A percentile compares a stretch with the other conserved stretches of the same genome.
Evolutionary conservation across 2,329 filamentous ascomycete species (phyloP).

Genomic region (Hymenoscyphus occultus): DNA sequence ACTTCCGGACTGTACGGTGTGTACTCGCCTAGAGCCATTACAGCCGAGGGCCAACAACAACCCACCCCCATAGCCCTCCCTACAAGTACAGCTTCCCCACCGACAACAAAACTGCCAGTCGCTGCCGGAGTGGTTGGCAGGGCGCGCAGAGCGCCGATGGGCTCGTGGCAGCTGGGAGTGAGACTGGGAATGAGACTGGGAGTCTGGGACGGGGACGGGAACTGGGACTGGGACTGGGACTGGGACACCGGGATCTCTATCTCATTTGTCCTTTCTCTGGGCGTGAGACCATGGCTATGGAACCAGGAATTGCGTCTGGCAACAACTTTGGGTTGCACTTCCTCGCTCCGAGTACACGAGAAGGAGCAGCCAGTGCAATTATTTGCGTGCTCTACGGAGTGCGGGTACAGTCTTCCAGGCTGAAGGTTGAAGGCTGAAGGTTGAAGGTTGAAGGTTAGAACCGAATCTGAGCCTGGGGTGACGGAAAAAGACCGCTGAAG

Average conservation of each 20-base stretch:
- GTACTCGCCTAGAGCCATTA: not conserved
- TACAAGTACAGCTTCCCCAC: not conserved
- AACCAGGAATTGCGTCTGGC: not conserved
- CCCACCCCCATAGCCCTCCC: not conserved
- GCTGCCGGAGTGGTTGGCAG: not conserved
- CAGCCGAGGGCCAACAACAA: not conserved
- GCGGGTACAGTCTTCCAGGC: not conserved
- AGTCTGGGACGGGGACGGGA: not conserved
- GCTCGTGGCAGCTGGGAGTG: not conserved
- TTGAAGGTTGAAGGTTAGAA: not conserved
- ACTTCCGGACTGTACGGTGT: no score
- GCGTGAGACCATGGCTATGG: not conserved
- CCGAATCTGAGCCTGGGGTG: not conserved
- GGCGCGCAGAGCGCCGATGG: not conserved
- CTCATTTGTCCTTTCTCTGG: not conserved
- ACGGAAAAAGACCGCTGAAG: not conserved
- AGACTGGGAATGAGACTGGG: not conserved
- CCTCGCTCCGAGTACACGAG: constrained; percentile 2
- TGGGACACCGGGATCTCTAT: not conserved
- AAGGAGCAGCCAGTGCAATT: not conserved
- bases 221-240: not conserved
- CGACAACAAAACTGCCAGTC: not conserved
- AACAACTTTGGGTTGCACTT: not conserved
- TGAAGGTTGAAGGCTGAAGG: not conserved
- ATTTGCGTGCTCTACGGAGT: not conserved